Conservation (phyloP, 208 protist species). For the Zelonia costaricensis region DNA sequence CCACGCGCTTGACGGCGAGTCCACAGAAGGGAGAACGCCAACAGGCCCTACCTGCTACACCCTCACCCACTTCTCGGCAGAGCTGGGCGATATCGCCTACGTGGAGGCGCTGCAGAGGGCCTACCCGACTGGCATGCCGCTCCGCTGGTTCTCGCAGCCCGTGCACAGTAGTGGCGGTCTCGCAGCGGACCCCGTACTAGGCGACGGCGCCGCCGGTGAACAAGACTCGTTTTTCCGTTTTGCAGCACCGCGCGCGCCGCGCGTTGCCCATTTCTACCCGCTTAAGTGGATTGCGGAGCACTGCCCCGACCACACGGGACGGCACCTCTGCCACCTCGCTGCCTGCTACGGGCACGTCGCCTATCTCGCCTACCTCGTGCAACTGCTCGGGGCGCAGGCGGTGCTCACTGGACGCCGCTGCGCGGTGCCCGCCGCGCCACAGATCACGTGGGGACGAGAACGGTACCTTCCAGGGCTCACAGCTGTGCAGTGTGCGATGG, state of each 20-base stretch:
- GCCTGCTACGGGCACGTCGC: constrained; percentile 23
- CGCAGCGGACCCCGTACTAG: background rate
- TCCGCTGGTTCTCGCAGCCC: constrained; percentile 9
- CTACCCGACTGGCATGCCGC: constrained; percentile 12
- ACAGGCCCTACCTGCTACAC: constrained; percentile 34
- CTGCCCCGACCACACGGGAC: constrained; percentile 33
- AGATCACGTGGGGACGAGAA: constrained; percentile 4
- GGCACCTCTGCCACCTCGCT: constrained; percentile 45
- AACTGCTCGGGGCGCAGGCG: constrained; percentile 16
- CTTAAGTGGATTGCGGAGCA: constrained; percentile 36
- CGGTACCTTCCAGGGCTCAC: constrained; percentile 21
- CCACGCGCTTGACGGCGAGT: too few species aligned
- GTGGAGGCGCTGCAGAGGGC: background rate
- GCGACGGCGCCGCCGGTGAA: background rate
- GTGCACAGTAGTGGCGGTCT: background rate
- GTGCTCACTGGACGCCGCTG: constrained; percentile 34
- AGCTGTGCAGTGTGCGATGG: constrained; percentile 37
- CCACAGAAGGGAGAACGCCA: background rate
- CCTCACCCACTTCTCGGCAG: constrained; percentile 52
- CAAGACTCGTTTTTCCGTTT: background rate
- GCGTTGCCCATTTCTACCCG: too few species aligned
- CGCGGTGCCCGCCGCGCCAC: background rate
- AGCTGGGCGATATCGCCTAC: constrained; percentile 38
- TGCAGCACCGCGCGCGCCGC: too few species aligned
- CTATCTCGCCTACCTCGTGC: constrained; percentile 26